These are phyloP conservation scores for Fusarium keratoplasticum DNA, from an alignment of 2,329 filamentous ascomycete genomes.

Conservation along the genomic window DNA sequence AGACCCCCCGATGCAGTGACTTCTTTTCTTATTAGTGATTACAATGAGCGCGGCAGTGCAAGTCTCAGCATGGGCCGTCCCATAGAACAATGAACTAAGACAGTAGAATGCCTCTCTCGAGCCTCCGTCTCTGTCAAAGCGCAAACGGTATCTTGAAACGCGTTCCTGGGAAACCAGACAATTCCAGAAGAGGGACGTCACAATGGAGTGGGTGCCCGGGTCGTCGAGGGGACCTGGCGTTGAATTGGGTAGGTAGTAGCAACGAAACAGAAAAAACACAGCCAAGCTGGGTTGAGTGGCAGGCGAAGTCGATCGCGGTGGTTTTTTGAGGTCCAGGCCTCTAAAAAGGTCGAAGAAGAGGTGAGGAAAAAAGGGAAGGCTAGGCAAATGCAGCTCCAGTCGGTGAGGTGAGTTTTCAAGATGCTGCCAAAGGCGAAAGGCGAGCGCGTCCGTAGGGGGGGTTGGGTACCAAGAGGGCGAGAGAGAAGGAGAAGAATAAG, in stretches of 20 bases:
- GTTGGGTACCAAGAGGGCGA: slow-evolving; percentile 4
- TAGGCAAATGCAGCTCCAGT: slow-evolving; percentile 2
- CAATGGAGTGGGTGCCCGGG: neutral
- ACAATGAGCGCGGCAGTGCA: slow-evolving; percentile 25
- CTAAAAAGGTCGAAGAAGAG: slow-evolving; percentile 1
- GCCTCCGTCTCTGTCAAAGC: slow-evolving; percentile 18
- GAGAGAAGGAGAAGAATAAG: slow-evolving; percentile 20
- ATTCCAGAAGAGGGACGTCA: slow-evolving; percentile 10
- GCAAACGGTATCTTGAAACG: slow-evolving; percentile 19
- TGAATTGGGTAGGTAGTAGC: slow-evolving; percentile 10
- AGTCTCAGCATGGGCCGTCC: slow-evolving; percentile 26
- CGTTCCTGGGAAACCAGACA: slow-evolving; percentile 25
- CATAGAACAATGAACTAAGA: slow-evolving; percentile 32
- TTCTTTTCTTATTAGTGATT: slow-evolving; percentile 28
- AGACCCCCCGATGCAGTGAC: neutral
- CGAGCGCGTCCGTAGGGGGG: slow-evolving; percentile 1
- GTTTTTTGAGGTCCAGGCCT: neutral
- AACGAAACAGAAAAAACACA: slow-evolving; percentile 17
- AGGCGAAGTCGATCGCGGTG: neutral
- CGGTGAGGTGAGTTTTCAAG: neutral
- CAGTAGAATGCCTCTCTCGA: slow-evolving; percentile 30
- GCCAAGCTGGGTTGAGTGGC: neutral
- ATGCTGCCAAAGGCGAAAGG: slow-evolving; percentile 1
- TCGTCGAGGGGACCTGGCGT: slow-evolving; percentile 21
- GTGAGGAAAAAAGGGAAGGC: slow-evolving; percentile 15